Evolutionary conservation across 495 filamentous ascomycete species (phyloP).

Genomic region (Aspergillus haitiensis): DNA sequence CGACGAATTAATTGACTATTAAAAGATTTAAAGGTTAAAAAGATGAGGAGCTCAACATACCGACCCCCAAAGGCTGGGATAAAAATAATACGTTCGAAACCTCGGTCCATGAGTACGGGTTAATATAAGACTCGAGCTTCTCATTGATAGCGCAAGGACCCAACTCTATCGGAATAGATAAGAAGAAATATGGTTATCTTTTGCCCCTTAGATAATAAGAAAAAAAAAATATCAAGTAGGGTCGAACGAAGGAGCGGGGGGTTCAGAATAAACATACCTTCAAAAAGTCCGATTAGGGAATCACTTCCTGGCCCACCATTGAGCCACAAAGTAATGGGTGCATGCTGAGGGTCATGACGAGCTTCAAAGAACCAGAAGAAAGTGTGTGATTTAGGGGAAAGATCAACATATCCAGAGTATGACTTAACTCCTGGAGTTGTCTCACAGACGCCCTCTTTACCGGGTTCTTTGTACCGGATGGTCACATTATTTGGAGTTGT

Average conservation of each 20-base stretch:
- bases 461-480: slow-evolving; percentile 45
- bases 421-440: slow-evolving; percentile 51
- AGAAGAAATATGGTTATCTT: too few species aligned
- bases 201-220: background rate
- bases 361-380: slow-evolving; percentile 57
- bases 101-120: slow-evolving; percentile 70
- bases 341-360: slow-evolving; percentile 48
- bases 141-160: slow-evolving; percentile 59
- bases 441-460: slow-evolving; percentile 47
- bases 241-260: slow-evolving; percentile 25
- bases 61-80: slow-evolving; percentile 64
- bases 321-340: slow-evolving; percentile 53
- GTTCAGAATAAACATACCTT: slow-evolving; percentile 33
- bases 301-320: slow-evolving; percentile 59
- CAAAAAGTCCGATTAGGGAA: slow-evolving; percentile 71
- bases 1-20: background rate
- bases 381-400: slow-evolving; percentile 43
- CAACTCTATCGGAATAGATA: slow-evolving; percentile 42
- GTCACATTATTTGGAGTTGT: slow-evolving; percentile 56
- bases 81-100: slow-evolving; percentile 75
- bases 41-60: slow-evolving; percentile 19
- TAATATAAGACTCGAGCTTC: slow-evolving; percentile 51
- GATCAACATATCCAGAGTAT: slow-evolving; percentile 49
- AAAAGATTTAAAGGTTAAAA: background rate
- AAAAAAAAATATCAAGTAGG: background rate